A percentile compares a stretch with the other conserved stretches of the same genome.
phyloP scores from a whole-genome alignment of 1,284 basidiomycete genomes.

The Ganoderma multipileum region DNA sequence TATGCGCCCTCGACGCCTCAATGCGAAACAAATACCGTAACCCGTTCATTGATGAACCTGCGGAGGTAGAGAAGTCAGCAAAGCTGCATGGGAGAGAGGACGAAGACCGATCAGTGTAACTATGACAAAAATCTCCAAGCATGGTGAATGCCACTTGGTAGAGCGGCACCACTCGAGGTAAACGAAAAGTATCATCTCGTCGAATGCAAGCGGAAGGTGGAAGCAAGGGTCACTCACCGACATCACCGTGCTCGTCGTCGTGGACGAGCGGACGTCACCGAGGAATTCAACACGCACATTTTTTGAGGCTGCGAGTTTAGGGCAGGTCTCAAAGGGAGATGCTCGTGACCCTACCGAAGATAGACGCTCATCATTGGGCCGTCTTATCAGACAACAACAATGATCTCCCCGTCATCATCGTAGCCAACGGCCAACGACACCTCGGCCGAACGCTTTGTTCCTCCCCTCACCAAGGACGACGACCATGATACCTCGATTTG shows the following conservation, averaged over 20 bases:
- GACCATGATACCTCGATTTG: background rate
- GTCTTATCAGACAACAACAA: conserved; percentile 11
- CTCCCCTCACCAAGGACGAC: background rate
- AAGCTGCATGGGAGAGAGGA: conserved; percentile 15
- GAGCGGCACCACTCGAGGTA: conserved; percentile 53
- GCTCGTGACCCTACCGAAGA: conserved; percentile 2
- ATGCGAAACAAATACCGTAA: background rate
- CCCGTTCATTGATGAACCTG: background rate
- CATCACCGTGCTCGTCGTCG: background rate
- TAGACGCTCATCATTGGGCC: background rate
- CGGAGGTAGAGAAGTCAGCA: conserved; percentile 29
- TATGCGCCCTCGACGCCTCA: background rate
- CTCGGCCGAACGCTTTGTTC: background rate
- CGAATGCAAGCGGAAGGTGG: conserved; percentile 37
- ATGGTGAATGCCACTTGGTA: conserved; percentile 59
- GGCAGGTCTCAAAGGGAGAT: conserved; percentile 17
- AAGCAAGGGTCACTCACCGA: conserved; percentile 33
- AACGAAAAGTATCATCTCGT: conserved; percentile 62
- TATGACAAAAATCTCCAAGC: conserved; percentile 75
- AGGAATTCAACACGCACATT: conserved; percentile 18
- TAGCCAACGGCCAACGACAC: background rate
- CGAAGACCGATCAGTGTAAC: conserved; percentile 82
- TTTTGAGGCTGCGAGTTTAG: conserved; percentile 28
- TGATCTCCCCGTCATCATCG: background rate
- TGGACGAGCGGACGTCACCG: conserved; percentile 10